These are phyloP conservation scores for Torrubiella hemipterigena DNA, from an alignment of 2,329 filamentous ascomycete genomes.

Conservation along the genomic window DNA sequence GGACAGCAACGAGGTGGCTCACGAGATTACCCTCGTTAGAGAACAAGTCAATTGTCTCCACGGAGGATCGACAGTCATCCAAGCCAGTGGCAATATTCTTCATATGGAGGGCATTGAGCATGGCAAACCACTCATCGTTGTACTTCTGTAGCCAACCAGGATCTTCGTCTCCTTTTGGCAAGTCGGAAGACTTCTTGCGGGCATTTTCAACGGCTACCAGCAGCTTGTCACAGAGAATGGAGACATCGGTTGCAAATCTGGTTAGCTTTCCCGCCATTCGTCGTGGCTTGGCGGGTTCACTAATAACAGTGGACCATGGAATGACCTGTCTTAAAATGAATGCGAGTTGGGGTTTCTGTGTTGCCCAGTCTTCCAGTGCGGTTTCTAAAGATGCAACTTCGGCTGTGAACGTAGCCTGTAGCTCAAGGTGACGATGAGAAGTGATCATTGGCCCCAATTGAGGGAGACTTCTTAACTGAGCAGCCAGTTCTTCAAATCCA, in stretches of 20 bases:
- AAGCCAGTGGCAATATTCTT: conserved; percentile 37
- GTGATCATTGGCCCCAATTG: conserved; percentile 39
- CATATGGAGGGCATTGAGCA: conserved; percentile 48
- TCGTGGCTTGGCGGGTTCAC: conserved; percentile 7
- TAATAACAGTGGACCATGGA: conserved; percentile 43
- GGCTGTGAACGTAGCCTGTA: conserved; percentile 21
- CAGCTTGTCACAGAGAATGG: conserved; percentile 59
- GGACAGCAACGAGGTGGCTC: conserved; percentile 19
- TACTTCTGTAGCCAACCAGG: conserved; percentile 24
- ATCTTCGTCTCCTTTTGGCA: conserved; percentile 21
- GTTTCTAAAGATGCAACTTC: conserved; percentile 24
- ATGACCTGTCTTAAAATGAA: conserved; percentile 56
- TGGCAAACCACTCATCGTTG: conserved; percentile 36
- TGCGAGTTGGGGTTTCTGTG: conserved; percentile 40
- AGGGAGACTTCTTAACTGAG: conserved; percentile 27
- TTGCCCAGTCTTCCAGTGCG: conserved; percentile 27
- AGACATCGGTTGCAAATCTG: conserved; percentile 44
- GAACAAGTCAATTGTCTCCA: conserved; percentile 20
- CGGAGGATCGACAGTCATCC: conserved; percentile 21
- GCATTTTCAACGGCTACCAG: conserved; percentile 71
- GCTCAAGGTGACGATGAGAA: conserved; percentile 21
- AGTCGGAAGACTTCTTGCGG: conserved; percentile 38
- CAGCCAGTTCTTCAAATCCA: conserved; percentile 30
- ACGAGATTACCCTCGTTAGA: conserved; percentile 15
- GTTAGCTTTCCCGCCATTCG: conserved; percentile 15